Percentiles rank a stretch among this genome's conserved stretches.
Evolutionary conservation across 1,284 basidiomycete genomes (phyloP).

Genomic region (Apiotrichum sp.): DNA sequence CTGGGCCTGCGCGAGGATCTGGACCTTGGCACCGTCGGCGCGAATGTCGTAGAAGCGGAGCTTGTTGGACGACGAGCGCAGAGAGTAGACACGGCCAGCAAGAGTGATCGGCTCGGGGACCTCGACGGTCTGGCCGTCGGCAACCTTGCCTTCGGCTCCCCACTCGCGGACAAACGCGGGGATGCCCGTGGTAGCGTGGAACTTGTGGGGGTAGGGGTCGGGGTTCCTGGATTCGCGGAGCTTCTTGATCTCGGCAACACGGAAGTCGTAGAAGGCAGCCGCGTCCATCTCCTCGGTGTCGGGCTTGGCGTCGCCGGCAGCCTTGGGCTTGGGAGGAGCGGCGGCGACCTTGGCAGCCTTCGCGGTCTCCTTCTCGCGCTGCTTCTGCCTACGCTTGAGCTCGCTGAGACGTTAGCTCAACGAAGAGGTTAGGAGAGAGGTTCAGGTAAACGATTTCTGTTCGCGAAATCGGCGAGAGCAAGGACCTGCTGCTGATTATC

Average conservation of each 20-base stretch:
- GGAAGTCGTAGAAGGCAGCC: slow-evolving; percentile 87
- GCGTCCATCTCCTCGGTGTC: slow-evolving; percentile 43
- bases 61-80: slow-evolving; percentile 75
- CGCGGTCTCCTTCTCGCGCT: slow-evolving; percentile 72
- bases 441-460: no score
- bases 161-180: slow-evolving; percentile 70
- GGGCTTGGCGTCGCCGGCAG: slow-evolving; percentile 36
- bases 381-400: slow-evolving; percentile 82
- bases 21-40: slow-evolving; percentile 86
- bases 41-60: slow-evolving; percentile 93
- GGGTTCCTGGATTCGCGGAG: slow-evolving; percentile 78
- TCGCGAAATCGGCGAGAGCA: no score
- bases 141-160: slow-evolving; percentile 64
- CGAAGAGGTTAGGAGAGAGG: no score
- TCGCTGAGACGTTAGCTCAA: slow-evolving; percentile 57
- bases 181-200: slow-evolving; percentile 79
- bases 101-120: slow-evolving; percentile 52
- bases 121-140: slow-evolving; percentile 35
- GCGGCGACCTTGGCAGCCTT: slow-evolving; percentile 71
- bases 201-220: slow-evolving; percentile 99
- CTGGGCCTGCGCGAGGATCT: slow-evolving; percentile 91
- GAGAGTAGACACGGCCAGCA: slow-evolving; percentile 87
- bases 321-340: slow-evolving; percentile 35
- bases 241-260: slow-evolving; percentile 78
- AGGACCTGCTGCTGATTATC: no score